These are phyloP conservation scores for Dipteronia sinensis DNA, from an alignment of 345 rosid genomes.

Conservation along the genomic window DNA sequence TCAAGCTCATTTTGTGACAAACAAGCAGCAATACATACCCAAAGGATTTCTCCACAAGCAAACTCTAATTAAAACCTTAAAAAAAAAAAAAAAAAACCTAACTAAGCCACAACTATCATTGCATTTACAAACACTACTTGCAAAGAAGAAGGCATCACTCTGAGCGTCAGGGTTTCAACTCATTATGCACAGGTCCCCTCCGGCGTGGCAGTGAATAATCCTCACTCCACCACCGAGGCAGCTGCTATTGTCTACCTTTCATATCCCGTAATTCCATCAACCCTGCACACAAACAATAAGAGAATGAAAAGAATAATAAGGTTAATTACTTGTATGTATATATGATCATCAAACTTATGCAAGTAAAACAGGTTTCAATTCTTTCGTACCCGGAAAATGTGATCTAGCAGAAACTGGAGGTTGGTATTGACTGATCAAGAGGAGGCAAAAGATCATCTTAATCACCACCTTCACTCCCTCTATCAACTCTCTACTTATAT, in stretches of 20 bases:
- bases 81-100: no score
- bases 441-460: slow-evolving; percentile 17
- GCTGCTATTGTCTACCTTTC: no score
- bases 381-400: slow-evolving; percentile 12
- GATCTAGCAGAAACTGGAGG: slow-evolving; percentile 22
- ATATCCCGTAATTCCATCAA: no score
- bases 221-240: slow-evolving; percentile 1
- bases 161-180: slow-evolving; percentile 35
- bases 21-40: no score
- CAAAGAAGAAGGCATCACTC: neutral
- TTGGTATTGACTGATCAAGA: slow-evolving; percentile 13
- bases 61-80: neutral
- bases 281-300: neutral
- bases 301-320: neutral
- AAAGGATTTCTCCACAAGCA: no score
- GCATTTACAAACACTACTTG: neutral
- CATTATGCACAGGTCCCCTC: slow-evolving; percentile 32
- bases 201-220: slow-evolving; percentile 23
- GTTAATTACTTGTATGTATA: neutral
- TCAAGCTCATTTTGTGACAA: no score
- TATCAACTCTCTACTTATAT: neutral
- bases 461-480: slow-evolving; percentile 12
- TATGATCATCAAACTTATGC: neutral
- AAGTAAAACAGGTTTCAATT: neutral
- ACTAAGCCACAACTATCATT: neutral